Conservation (phyloP, 2,329 filamentous ascomycete species). For the Paraconiothyrium brasiliense region DNA sequence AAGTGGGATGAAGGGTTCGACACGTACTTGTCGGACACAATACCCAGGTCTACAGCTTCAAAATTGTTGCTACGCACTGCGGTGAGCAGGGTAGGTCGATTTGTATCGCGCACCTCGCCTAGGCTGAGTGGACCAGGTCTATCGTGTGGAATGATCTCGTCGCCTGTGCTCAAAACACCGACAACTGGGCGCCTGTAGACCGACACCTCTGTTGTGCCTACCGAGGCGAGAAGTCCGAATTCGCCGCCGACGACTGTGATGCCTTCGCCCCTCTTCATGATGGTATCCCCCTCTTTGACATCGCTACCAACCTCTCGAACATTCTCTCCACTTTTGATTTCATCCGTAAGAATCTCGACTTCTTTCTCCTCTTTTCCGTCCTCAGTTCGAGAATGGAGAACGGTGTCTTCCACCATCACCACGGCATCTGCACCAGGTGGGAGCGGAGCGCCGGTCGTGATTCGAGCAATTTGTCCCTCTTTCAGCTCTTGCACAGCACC, state of each 20-base stretch:
- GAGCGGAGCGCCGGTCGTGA: constrained; percentile 93
- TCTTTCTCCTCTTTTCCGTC: constrained; percentile 87
- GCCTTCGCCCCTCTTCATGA: constrained; percentile 81
- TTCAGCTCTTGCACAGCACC: constrained; percentile 71
- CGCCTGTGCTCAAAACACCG: constrained; percentile 90
- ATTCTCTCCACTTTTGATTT: constrained; percentile 82
- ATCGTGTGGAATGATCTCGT: constrained; percentile 86
- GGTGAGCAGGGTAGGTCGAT: constrained; percentile 85
- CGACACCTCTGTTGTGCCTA: constrained; percentile 75
- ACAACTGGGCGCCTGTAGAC: constrained; percentile 81
- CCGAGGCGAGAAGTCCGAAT: constrained; percentile 86
- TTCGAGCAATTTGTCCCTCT: constrained; percentile 81
- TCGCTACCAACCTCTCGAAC: constrained; percentile 92
- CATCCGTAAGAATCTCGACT: constrained; percentile 83
- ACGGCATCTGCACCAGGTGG: constrained; percentile 90
- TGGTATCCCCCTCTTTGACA: constrained; percentile 72
- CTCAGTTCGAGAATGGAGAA: constrained; percentile 76
- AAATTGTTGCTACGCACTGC: constrained; percentile 79
- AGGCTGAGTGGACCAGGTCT: constrained; percentile 69
- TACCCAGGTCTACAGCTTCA: constrained; percentile 83
- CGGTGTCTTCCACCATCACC: constrained; percentile 96
- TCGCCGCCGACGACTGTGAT: constrained; percentile 90
- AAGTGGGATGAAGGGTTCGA: neutral
- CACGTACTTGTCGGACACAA: constrained; percentile 73
- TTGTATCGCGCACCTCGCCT: constrained; percentile 93